Evolutionary conservation across 208 protist species (phyloP).

Genomic region (Trypanosomatidae sp.): DNA sequence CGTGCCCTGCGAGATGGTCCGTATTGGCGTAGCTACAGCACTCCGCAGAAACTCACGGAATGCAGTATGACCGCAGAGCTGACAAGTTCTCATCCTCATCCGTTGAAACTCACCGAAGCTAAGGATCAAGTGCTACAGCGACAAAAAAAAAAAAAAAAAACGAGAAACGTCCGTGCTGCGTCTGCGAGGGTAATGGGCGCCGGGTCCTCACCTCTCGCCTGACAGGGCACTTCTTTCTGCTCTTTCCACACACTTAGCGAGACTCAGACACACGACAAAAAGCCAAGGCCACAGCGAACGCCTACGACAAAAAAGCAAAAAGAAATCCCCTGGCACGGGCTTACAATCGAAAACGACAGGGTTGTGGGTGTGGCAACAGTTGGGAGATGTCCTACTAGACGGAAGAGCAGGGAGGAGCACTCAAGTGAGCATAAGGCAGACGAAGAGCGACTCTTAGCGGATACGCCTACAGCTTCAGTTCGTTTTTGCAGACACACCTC

Average conservation of each 20-base stretch:
- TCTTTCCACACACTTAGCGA: not conserved
- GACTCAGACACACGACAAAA: not conserved
- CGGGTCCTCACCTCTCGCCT: not conserved
- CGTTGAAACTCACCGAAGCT: not conserved
- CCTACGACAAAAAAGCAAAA: not conserved
- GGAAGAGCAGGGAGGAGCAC: not conserved
- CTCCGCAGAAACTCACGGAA: not conserved
- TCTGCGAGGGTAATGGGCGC: not conserved
- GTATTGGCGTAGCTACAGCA: not conserved
- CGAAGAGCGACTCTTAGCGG: constrained; percentile 1
- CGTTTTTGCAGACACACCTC: not conserved
- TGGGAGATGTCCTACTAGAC: not conserved
- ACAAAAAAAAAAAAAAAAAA: no score
- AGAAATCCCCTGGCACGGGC: not conserved
- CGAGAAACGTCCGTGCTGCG: not conserved
- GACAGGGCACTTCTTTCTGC: not conserved
- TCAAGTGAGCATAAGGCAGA: not conserved
- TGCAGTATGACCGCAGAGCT: not conserved
- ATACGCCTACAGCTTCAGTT: not conserved
- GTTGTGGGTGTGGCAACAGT: not conserved
- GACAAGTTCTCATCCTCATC: not conserved
- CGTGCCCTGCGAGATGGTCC: constrained; percentile 5
- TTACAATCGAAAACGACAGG: not conserved
- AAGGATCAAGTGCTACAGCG: no score
- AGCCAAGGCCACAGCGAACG: not conserved